Conservation (phyloP, 2,329 filamentous ascomycete species). For the Calonectria pseudoturangicola region DNA sequence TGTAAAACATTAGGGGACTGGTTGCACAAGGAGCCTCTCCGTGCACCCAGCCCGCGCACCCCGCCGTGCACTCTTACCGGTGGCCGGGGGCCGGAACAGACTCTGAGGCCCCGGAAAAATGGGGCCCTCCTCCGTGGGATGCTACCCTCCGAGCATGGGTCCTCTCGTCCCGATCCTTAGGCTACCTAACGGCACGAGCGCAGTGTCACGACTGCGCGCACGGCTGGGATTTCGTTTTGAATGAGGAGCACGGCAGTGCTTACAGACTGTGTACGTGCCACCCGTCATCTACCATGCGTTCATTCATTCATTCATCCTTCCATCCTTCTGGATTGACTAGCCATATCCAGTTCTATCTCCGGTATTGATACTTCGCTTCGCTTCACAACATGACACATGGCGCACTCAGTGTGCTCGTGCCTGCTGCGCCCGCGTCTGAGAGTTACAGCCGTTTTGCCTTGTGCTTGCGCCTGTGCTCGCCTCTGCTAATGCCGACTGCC, state of each 20-base stretch:
- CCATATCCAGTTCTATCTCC: conserved; percentile 20
- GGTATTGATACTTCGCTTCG: conserved; percentile 29
- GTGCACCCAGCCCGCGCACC: conserved; percentile 16
- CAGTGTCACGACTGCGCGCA: conserved; percentile 29
- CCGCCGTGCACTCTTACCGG: conserved; percentile 27
- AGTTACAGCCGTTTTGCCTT: conserved; percentile 26
- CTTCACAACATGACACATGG: conserved; percentile 29
- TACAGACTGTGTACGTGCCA: conserved; percentile 26
- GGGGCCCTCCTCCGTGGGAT: conserved; percentile 32
- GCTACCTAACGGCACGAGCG: conserved; percentile 27
- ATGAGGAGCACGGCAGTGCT: conserved; percentile 25
- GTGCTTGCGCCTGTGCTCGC: conserved; percentile 19
- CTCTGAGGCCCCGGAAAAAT: conserved; percentile 34
- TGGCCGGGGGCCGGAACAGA: conserved; percentile 33
- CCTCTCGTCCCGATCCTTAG: conserved; percentile 27
- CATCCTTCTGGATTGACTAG: conserved; percentile 14
- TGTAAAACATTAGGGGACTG: conserved; percentile 10
- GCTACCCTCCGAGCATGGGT: conserved; percentile 23
- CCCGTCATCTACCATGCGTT: conserved; percentile 27
- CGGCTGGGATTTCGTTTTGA: conserved; percentile 23
- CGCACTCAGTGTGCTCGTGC: conserved; percentile 17
- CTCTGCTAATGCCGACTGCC: conserved; percentile 20
- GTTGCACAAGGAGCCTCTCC: conserved; percentile 1
- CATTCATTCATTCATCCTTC: conserved; percentile 1
- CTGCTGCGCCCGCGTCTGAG: conserved; percentile 24